Conservation (phyloP, 2,329 filamentous ascomycete genomes). For the Lomentospora prolificans region DNA sequence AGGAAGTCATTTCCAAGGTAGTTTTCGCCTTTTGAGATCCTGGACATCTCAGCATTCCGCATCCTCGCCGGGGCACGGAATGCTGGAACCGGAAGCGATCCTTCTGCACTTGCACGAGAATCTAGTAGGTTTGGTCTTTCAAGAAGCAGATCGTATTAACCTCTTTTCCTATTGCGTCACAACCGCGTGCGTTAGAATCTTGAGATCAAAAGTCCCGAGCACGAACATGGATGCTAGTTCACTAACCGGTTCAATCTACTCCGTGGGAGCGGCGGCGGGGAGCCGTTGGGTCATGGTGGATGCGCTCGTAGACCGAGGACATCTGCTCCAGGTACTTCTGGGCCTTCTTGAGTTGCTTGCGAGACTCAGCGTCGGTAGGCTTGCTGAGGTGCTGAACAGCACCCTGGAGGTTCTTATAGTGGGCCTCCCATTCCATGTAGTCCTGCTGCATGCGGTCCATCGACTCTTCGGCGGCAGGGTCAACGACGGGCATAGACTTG, state of each 20-base stretch:
- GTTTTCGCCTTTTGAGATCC: not conserved
- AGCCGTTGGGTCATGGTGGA: not conserved
- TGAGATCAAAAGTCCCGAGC: too few species aligned
- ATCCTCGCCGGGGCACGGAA: not conserved
- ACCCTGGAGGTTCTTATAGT: constrained; percentile 52
- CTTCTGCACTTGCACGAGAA: constrained; percentile 5
- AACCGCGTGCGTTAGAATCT: too few species aligned
- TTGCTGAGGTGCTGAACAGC: constrained; percentile 41
- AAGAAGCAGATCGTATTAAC: not conserved
- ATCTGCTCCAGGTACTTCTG: constrained; percentile 41
- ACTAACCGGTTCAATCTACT: constrained; percentile 4
- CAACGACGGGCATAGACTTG: constrained; percentile 17
- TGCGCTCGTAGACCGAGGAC: constrained; percentile 30
- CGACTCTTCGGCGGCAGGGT: constrained; percentile 9
- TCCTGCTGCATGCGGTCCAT: constrained; percentile 17
- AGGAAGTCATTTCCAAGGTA: not conserved
- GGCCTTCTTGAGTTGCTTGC: constrained; percentile 42
- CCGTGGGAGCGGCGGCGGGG: constrained; percentile 3
- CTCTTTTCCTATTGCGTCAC: too few species aligned
- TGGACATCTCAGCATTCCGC: not conserved
- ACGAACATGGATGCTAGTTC: not conserved
- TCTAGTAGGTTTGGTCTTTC: not conserved
- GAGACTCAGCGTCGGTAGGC: constrained; percentile 41
- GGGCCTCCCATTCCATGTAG: constrained; percentile 44
- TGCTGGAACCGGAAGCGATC: not conserved